Conservation (phyloP, 2,329 filamentous ascomycete genomes). For the Sporothrix variecibatus region DNA sequence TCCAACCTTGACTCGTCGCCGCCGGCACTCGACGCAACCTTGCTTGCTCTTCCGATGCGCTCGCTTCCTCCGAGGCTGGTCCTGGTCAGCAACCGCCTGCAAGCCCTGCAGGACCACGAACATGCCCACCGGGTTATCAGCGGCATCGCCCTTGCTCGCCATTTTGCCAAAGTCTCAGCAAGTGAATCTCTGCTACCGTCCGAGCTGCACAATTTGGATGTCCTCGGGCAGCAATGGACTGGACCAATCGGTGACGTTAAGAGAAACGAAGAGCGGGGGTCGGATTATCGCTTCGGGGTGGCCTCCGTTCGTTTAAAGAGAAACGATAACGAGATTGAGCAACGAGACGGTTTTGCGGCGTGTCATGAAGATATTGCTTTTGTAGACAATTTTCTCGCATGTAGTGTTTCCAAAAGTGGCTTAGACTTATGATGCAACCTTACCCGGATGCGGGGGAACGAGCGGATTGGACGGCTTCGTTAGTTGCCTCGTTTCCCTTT, state of each 20-base stretch:
- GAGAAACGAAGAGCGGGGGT: too few relatives aligned
- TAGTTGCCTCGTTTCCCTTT: background rate
- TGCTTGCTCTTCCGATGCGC: slow-evolving; percentile 14
- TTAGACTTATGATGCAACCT: background rate
- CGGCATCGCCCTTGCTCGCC: background rate
- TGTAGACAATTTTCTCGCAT: background rate
- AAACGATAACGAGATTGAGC: background rate
- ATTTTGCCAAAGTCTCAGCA: background rate
- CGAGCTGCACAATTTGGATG: background rate
- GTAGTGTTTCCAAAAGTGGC: background rate
- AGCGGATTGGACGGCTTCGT: background rate
- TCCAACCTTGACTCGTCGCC: slow-evolving; percentile 12
- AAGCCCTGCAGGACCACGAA: slow-evolving; percentile 12
- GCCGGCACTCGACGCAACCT: slow-evolving; percentile 8
- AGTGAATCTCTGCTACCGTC: too few relatives aligned
- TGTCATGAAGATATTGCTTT: background rate
- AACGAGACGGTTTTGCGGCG: background rate
- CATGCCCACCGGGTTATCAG: background rate
- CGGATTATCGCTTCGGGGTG: too few relatives aligned
- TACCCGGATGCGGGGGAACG: background rate
- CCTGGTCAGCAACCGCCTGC: background rate
- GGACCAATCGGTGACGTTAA: too few relatives aligned
- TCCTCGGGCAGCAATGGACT: too few relatives aligned
- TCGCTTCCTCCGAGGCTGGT: slow-evolving; percentile 11
- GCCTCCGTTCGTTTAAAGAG: background rate